Base-by-base conservation (phyloP, 2,329 filamentous ascomycete species). In the Fusarium nygamai region DNA sequence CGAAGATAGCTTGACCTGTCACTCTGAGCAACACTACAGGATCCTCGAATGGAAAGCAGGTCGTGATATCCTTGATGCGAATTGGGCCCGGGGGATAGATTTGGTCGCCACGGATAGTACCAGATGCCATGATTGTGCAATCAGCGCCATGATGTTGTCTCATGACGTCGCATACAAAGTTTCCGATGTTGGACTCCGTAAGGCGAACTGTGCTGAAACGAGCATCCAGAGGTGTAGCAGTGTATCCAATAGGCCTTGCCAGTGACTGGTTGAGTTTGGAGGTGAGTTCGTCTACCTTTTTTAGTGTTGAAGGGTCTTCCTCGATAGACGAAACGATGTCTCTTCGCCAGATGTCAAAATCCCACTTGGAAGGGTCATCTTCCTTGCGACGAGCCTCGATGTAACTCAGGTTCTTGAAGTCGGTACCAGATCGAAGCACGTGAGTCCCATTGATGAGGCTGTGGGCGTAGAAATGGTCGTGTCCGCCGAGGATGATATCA, bases 81-180 rank as follows among this genome's bases (percentile, higher is more conserved):
- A 98, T 84, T 0, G 95, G 86, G 0, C 95, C 95, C 0, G 94
- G 93, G 0, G 94, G 91, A 77, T 97, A 98, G 38, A 98, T 91
- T 81, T 96, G 94, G 79, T 98, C 95, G 3, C 94, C 95, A 20
- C 95, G 90, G 61, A 97, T 94, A 0, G 95, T 97, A 0, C 95
- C 95, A 0, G 93, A 89, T 0, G 93, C 94, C 91, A 97, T 96
- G 71, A 97, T 87, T 36, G 91, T 90, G 79, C 94, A 97, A 76
- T 98, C 95, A 0, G 93, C 91, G 10, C 87, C 84, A 80, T 98
- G 94, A 80, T 97, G 92, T 70, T 91, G 91, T 13, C 94, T 89
- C 94, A 98, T 97, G 31, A 98, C 88, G 80, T 98, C 95, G 82
- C 93, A 96, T 7, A 97, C 92, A 81, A 97, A 97, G 82, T 98